Conservation (phyloP, 176 grass and related monocot genomes). For the Aegilops umbellulata region DNA sequence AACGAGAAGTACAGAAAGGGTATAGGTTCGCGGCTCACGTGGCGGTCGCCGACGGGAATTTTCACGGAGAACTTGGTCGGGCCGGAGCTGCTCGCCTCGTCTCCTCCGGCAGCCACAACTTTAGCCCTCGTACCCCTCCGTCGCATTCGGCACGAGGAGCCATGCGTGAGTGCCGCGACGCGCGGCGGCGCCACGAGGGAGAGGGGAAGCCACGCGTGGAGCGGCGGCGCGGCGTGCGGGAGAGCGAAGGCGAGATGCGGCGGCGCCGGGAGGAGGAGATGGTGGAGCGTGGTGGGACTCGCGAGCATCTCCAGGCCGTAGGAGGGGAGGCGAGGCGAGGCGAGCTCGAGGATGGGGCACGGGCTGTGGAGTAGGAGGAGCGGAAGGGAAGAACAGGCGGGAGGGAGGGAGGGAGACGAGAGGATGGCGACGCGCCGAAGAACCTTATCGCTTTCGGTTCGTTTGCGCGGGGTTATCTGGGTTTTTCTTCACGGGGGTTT, state of each 20-base stretch:
- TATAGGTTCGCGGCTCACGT: conserved; percentile 36
- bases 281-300: conserved; percentile 34
- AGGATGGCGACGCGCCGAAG: conserved; percentile 20
- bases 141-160: conserved; percentile 17
- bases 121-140: conserved; percentile 1
- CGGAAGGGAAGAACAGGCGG: conserved; percentile 2
- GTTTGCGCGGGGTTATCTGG: not conserved
- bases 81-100: conserved; percentile 5
- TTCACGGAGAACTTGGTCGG: conserved; percentile 66
- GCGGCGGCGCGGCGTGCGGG: conserved; percentile 20
- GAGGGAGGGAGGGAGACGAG: conserved; percentile 21
- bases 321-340: conserved; percentile 13
- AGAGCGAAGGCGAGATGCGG: conserved; percentile 33
- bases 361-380: not conserved
- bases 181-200: not conserved
- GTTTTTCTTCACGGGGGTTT: not conserved
- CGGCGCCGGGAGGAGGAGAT: conserved; percentile 36
- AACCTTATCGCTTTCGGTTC: conserved; percentile 52
- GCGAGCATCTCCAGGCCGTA: conserved; percentile 43
- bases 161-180: not conserved
- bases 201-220: conserved; percentile 28
- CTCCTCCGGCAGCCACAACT: conserved; percentile 15
- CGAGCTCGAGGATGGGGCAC: conserved; percentile 7
- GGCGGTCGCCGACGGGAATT: conserved; percentile 83
- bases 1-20: not conserved